phyloP scores from a whole-genome alignment of 148 eudicot species.

The Chenopodium berlandieri region DNA sequence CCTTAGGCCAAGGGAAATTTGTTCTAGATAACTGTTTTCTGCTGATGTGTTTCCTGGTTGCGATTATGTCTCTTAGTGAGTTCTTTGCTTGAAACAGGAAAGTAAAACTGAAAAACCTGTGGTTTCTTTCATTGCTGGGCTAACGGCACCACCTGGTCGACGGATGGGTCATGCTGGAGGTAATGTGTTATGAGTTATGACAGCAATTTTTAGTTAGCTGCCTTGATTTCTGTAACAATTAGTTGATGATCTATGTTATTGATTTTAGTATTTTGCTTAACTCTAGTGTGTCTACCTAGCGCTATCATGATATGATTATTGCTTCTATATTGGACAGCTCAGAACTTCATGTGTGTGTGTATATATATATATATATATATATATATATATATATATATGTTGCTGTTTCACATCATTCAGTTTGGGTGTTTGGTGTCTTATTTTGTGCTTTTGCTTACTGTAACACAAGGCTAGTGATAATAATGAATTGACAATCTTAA shows the following conservation, averaged over 20 bases:
- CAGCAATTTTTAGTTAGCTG: background rate
- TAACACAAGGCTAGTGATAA: background rate
- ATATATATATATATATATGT: background rate
- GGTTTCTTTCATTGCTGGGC: conserved; percentile 97
- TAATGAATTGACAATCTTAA: background rate
- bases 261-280: background rate
- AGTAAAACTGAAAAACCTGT: conserved; percentile 94
- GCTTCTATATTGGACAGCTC: background rate
- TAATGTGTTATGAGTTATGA: conserved; percentile 21
- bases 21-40: background rate
- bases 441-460: background rate
- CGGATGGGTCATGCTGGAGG: conserved; percentile 99
- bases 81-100: conserved; percentile 56
- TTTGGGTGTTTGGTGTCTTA: background rate
- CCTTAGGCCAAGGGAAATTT: background rate
- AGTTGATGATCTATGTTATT: background rate
- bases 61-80: background rate
- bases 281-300: background rate
- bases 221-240: background rate
- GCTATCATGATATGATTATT: background rate
- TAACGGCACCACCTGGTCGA: conserved; percentile 98
- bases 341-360: too few species aligned
- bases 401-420: background rate
- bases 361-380: too few species aligned
- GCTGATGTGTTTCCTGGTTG: background rate